phyloP scores from a whole-genome alignment of 2,329 filamentous ascomycete species.

The Arthrobotrys sphaeroides region DNA sequence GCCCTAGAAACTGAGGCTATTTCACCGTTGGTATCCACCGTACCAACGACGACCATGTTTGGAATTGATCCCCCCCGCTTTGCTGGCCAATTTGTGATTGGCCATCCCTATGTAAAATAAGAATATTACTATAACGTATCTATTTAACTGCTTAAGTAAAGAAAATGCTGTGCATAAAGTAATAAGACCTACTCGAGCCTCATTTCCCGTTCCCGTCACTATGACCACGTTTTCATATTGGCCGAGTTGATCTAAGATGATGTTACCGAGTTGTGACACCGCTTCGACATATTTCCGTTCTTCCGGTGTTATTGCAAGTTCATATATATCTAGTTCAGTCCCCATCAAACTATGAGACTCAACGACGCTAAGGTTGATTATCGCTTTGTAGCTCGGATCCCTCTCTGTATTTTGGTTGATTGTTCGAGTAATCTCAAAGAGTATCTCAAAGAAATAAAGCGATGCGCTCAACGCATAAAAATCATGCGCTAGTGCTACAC shows the following conservation, averaged over 20 bases:
- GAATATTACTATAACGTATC: no score
- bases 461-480: neutral
- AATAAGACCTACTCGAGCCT: neutral
- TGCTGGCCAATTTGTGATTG: conserved; percentile 8
- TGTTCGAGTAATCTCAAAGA: neutral
- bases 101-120: neutral
- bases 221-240: conserved; percentile 16
- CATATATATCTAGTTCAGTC: neutral
- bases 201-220: conserved; percentile 15
- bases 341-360: neutral
- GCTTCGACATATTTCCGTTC: neutral
- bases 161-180: no score
- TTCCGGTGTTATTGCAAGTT: neutral
- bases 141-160: no score
- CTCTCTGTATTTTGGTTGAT: conserved; percentile 3
- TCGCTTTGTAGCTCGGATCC: neutral
- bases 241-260: neutral
- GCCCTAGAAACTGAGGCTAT: neutral
- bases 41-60: conserved; percentile 6
- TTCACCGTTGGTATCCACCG: neutral
- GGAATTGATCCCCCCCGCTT: neutral
- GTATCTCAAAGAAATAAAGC: neutral
- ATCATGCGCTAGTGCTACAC: neutral
- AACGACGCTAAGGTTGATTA: neutral
- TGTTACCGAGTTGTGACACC: neutral